A percentile compares a stretch with the other conserved stretches of the same genome.
Conservation (phyloP, 73 alveolate species). For the Durusdinium trenchii region DNA sequence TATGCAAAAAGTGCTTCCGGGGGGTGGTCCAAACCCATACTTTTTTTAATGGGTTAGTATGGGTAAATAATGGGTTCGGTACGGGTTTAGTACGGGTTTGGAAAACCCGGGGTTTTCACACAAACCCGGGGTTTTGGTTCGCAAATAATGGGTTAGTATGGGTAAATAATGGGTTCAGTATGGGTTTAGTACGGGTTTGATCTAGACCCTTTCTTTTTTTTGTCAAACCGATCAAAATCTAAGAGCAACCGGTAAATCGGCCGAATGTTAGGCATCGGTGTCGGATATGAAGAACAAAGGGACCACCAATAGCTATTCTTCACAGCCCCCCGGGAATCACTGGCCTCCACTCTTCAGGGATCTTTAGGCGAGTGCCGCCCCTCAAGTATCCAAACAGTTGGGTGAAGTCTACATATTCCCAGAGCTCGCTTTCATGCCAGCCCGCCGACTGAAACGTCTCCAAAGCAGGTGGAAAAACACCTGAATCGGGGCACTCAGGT, state of each 20-base stretch:
- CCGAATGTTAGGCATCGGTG: too few species aligned
- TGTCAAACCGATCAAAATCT: too few species aligned
- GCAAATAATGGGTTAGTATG: not conserved
- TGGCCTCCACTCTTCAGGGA: not conserved
- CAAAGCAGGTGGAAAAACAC: not conserved
- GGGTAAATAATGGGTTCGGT: not conserved
- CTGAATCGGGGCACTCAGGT: not conserved
- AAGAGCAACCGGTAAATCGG: not conserved
- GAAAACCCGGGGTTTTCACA: not conserved
- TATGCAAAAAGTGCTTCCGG: not conserved
- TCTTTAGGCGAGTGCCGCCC: not conserved
- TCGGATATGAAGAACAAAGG: too few species aligned
- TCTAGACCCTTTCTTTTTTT: not conserved
- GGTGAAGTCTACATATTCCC: not conserved
- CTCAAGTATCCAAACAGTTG: not conserved
- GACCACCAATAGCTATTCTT: too few species aligned
- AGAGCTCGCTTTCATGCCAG: not conserved
- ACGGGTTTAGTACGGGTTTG: not conserved
- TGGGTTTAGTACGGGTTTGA: not conserved
- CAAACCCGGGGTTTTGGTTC: not conserved
- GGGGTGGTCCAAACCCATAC: not conserved
- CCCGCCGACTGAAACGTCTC: not conserved
- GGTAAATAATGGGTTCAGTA: not conserved
- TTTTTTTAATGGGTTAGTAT: not conserved
- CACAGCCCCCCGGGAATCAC: not conserved